These are phyloP conservation scores for Cyclotella baltica DNA, from an alignment of 108 stramenopile species.

Conservation along the genomic window DNA sequence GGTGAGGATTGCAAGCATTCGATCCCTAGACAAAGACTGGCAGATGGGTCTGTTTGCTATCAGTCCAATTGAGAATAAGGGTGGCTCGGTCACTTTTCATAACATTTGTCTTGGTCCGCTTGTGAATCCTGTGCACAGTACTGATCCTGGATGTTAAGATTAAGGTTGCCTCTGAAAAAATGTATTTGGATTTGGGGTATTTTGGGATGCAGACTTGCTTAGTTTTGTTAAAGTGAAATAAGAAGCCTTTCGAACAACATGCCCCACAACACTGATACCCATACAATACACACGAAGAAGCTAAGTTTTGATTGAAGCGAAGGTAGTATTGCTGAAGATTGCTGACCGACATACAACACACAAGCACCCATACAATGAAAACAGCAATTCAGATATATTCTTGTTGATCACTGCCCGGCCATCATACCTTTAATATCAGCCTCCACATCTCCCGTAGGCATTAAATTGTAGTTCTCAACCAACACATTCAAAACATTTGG, in stretches of 20 bases:
- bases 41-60: constrained; percentile 7
- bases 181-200: too few species aligned
- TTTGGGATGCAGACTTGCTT: too few species aligned
- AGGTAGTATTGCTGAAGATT: too few species aligned
- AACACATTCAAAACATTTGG: constrained; percentile 71
- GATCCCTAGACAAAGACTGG: background rate
- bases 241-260: too few species aligned
- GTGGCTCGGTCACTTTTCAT: constrained; percentile 5
- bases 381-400: too few species aligned
- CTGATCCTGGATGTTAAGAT: background rate
- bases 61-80: background rate
- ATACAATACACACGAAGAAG: too few species aligned
- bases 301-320: too few species aligned
- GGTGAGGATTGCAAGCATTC: background rate
- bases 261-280: too few species aligned
- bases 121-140: background rate
- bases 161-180: background rate
- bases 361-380: too few species aligned
- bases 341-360: too few species aligned
- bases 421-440: constrained; percentile 70
- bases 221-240: too few species aligned
- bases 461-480: constrained; percentile 73
- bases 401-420: constrained; percentile 58
- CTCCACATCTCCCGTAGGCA: constrained; percentile 63
- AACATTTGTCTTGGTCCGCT: background rate